Evolutionary conservation across 169 alveolate genomes (phyloP).

Genomic region (Babesia ovata): DNA sequence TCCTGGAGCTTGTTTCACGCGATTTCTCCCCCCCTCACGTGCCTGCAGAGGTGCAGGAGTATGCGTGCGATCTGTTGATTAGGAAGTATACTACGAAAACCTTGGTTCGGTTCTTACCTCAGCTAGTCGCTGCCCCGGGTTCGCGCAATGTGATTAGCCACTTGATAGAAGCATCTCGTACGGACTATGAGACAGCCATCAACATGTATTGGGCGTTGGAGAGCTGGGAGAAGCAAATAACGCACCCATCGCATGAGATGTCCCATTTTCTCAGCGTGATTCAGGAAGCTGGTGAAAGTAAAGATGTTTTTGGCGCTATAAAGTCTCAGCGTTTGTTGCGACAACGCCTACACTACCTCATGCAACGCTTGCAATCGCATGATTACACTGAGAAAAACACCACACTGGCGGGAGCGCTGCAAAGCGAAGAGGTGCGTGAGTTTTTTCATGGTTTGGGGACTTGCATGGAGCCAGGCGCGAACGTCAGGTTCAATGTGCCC

Average conservation of each 20-base stretch:
- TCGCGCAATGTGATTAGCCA: slow-evolving; percentile 1
- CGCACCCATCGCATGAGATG: not conserved
- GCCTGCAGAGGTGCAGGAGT: slow-evolving; percentile 11
- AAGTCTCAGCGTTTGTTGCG: slow-evolving; percentile 18
- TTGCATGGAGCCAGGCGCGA: not conserved
- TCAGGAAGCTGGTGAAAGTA: not conserved
- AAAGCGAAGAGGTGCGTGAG: slow-evolving; percentile 3
- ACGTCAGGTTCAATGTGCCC: slow-evolving; percentile 6
- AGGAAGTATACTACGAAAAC: not conserved
- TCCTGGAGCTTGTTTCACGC: slow-evolving; percentile 68
- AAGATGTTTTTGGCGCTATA: not conserved
- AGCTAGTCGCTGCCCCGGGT: slow-evolving; percentile 24
- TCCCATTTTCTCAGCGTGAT: not conserved
- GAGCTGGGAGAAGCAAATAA: not conserved
- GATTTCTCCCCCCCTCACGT: slow-evolving; percentile 38
- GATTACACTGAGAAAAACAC: not conserved
- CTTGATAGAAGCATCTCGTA: not conserved
- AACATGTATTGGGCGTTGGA: slow-evolving; percentile 33
- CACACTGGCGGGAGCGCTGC: not conserved
- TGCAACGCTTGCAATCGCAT: slow-evolving; percentile 9
- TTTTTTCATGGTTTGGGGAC: slow-evolving; percentile 26
- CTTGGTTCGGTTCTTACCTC: slow-evolving; percentile 26
- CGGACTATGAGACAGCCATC: not conserved
- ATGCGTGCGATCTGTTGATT: slow-evolving; percentile 12
- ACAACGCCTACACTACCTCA: slow-evolving; percentile 1